Percentiles rank a stretch among this genome's conserved stretches.
Conservation (phyloP, 306 rosid species). For the Prunus davidiana region DNA sequence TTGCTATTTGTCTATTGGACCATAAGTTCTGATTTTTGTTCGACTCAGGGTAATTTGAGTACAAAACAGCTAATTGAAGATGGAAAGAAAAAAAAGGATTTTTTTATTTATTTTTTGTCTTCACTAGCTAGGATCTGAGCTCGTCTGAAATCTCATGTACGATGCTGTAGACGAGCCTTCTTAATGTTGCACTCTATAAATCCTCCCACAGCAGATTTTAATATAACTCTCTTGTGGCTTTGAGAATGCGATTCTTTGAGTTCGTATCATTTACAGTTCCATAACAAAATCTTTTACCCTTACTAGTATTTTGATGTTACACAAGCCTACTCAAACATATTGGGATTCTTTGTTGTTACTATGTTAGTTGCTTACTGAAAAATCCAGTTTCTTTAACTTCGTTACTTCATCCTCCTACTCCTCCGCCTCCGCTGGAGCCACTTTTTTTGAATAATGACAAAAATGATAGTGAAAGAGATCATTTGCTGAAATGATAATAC, state of each 20-base stretch:
- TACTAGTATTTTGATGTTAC: background rate
- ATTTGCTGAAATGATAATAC: background rate
- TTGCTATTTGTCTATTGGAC: background rate
- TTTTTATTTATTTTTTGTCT: background rate
- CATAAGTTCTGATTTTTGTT: background rate
- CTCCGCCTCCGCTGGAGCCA: background rate
- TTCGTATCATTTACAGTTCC: background rate
- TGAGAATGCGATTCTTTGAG: background rate
- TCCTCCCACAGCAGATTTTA: background rate
- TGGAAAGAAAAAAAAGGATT: background rate
- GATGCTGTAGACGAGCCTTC: background rate
- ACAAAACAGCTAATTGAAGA: background rate
- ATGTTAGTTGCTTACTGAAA: background rate
- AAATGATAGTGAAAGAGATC: background rate
- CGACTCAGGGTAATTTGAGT: background rate
- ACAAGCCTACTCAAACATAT: background rate
- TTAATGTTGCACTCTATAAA: background rate
- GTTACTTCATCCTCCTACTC: background rate
- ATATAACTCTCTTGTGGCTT: background rate
- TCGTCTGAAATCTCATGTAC: background rate
- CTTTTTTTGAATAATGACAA: background rate
- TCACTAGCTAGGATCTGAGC: background rate
- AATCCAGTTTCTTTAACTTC: background rate
- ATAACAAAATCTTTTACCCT: too few relatives aligned
- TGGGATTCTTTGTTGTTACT: background rate